Evolutionary conservation across 805 yeast genomes (phyloP).

Genomic region (Pichia gijzeniarum): DNA sequence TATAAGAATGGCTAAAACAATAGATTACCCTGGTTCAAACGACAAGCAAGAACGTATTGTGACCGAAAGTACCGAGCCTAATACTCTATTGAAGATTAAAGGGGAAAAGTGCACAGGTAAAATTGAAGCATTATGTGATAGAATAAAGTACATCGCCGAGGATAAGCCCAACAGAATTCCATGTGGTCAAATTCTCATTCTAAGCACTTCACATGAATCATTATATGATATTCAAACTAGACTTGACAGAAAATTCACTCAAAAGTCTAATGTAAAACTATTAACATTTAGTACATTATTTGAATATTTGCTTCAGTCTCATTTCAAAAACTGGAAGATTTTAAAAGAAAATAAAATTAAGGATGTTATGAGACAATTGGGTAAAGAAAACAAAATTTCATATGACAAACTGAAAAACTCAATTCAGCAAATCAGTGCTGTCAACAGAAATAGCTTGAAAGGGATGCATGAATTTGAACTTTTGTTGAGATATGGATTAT

Average conservation of each 20-base stretch:
- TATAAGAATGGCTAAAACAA: no score
- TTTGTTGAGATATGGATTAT: constrained; percentile 5
- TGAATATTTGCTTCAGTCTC: not conserved
- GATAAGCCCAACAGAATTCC: not conserved
- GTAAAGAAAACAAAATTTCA: not conserved
- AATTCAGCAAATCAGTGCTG: constrained; percentile 3
- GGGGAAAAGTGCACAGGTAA: not conserved
- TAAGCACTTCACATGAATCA: constrained; percentile 6
- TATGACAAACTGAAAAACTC: constrained; percentile 3
- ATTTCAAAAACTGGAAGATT: constrained; percentile 3
- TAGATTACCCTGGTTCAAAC: no score
- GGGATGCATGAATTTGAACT: constrained; percentile 1
- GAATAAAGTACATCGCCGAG: not conserved
- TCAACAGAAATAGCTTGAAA: not conserved
- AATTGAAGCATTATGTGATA: not conserved
- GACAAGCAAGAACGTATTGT: no score
- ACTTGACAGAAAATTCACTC: not conserved
- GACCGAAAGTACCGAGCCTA: no score
- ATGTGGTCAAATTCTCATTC: not conserved
- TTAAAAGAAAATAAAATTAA: not conserved
- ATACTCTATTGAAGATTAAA: no score
- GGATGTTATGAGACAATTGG: not conserved
- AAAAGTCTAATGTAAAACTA: not conserved
- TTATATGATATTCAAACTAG: not conserved
- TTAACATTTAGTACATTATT: not conserved